Conservation (phyloP, 2,329 filamentous ascomycete species). For the Penicillium sclerotigenum region DNA sequence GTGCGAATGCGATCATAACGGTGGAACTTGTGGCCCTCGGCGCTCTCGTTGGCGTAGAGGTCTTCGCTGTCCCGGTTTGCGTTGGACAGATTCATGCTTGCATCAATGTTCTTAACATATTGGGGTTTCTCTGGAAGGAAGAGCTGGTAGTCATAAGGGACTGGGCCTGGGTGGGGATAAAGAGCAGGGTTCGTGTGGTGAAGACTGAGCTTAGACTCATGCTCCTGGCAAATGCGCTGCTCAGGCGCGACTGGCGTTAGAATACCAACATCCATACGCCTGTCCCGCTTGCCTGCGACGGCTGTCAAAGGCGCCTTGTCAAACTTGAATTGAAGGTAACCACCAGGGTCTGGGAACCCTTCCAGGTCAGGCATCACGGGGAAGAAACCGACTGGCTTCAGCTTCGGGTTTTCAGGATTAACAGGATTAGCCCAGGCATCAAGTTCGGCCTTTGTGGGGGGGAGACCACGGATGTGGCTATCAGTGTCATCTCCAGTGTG, state of each 20-base stretch:
- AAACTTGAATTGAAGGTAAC: constrained; percentile 61
- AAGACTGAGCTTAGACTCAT: constrained; percentile 48
- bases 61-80: constrained; percentile 52
- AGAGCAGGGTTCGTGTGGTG: constrained; percentile 50
- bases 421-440: constrained; percentile 60
- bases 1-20: constrained; percentile 56
- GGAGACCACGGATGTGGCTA: constrained; percentile 53
- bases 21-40: constrained; percentile 48
- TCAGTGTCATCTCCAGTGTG: constrained; percentile 56
- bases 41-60: constrained; percentile 47
- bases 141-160: constrained; percentile 59
- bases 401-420: constrained; percentile 56
- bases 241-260: constrained; percentile 53
- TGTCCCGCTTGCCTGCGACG: constrained; percentile 51
- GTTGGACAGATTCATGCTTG: constrained; percentile 54
- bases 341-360: constrained; percentile 57
- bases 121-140: constrained; percentile 53
- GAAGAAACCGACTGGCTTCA: constrained; percentile 59
- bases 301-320: constrained; percentile 55
- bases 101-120: constrained; percentile 51
- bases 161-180: constrained; percentile 51
- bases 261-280: constrained; percentile 58
- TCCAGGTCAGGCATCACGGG: constrained; percentile 61
- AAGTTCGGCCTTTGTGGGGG: constrained; percentile 52
- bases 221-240: constrained; percentile 48